A percentile compares a stretch with the other conserved stretches of the same genome.
phyloP scores from a whole-genome alignment of 1,139 yeast genomes.

The Debaryomyces coudertii region DNA sequence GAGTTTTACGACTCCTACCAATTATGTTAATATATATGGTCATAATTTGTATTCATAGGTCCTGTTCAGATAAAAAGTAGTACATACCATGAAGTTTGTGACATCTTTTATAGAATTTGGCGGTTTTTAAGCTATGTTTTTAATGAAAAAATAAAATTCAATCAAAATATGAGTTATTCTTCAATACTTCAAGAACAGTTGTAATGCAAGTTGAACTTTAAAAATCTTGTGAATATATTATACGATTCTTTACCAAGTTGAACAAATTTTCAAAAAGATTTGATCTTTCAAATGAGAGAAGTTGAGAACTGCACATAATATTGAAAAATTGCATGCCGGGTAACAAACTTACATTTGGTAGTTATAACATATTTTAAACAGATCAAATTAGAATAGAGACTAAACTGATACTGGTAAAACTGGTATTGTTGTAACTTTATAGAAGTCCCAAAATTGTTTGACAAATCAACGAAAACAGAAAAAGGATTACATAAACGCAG shows the following conservation, averaged over 20 bases:
- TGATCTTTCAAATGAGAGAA: constrained; percentile 5
- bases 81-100: constrained; percentile 25
- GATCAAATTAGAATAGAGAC: no score
- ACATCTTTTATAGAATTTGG: constrained; percentile 13
- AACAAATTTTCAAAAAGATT: constrained; percentile 8
- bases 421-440: no score
- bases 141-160: neutral
- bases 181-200: constrained; percentile 5
- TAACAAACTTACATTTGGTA: neutral
- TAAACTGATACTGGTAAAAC: no score
- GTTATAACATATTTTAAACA: no score
- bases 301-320: neutral
- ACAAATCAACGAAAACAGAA: neutral
- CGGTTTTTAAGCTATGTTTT: neutral
- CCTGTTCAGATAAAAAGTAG: neutral
- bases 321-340: constrained; percentile 4
- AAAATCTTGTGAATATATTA: neutral
- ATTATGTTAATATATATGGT: constrained; percentile 8
- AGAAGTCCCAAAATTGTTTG: no score
- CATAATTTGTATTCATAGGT: neutral
- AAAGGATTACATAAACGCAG: neutral
- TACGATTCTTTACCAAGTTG: neutral
- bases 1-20: constrained; percentile 16
- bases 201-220: constrained; percentile 3
- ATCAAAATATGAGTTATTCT: neutral